Base-by-base conservation (phyloP, 352 stramenopile genomes). In the Globisporangium spinosum region DNA sequence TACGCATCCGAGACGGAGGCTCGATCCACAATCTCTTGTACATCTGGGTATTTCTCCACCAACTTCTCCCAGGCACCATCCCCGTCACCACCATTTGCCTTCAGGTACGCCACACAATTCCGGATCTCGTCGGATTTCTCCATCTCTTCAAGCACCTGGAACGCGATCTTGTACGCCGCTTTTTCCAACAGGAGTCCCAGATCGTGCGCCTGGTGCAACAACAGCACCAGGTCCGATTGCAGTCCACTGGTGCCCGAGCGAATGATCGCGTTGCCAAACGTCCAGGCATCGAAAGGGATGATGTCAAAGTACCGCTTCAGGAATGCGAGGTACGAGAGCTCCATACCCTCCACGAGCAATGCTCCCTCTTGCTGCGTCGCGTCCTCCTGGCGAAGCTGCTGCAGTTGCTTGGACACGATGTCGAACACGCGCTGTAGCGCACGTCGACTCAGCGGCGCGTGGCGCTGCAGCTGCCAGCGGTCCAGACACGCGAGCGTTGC, bases 401-500 rank as follows among this genome's bases (percentile, higher is more conserved):
- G 69, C 27, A 89, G 73, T 29, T 90, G 81, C 56, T 77, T 75
- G 9, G 78, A 85, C 10, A 89, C 79, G 40, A 86, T 69, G 29
- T 92, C 79, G 38, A 89, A 87, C 34, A 89, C 78, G 7, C 80
- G 78, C 53, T 85, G 72, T 5, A 79, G 58, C 10, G 82, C 70
- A 1, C 82, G 72, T 17, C 77, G 78, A 72, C 83, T 92, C 43
- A 89, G 64, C 5, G 67, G 59, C 20, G 65, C 71, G n/a, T 60
- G 64, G 35, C 71, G 63, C 61, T 83, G 77, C n/a, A 55, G 68
- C 23, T 89, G 79, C 78, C 79, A 90, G 23, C 82, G 78, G 51
- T 92, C 80, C 22, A 92, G 62, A 35, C 80, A 85, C 40, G 80
- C 73, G 3, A 92, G 53, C 76, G 87, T 77, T 2, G 82, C 89